phyloP scores from a whole-genome alignment of 768 basidiomycete species.

The Lyophyllum semitale region DNA sequence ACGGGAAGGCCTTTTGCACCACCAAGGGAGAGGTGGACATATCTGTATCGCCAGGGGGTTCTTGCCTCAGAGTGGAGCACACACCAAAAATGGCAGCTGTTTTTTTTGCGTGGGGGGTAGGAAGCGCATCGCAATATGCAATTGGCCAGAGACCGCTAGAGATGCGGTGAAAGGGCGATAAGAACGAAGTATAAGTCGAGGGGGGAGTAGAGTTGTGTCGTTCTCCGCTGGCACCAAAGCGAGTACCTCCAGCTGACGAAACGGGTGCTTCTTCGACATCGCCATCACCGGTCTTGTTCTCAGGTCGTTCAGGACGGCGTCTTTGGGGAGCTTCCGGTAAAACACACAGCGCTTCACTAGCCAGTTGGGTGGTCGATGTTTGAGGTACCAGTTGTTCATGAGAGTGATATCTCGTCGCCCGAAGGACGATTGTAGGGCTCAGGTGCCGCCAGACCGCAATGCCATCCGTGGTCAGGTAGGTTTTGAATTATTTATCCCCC shows the following conservation, averaged over 20 bases:
- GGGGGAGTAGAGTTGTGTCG: no score
- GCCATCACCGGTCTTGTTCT: constrained; percentile 89
- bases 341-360: constrained; percentile 98
- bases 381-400: constrained; percentile 98
- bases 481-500: constrained; percentile 75
- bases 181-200: no score
- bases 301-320: constrained; percentile 93
- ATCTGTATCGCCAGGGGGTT: no score
- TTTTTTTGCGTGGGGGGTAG: no score
- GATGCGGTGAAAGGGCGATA: no score
- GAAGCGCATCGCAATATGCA: no score
- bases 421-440: constrained; percentile 93
- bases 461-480: constrained; percentile 91
- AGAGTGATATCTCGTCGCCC: constrained; percentile 93
- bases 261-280: constrained; percentile 97
- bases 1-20: no score
- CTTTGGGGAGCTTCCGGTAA: constrained; percentile 97
- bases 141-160: no score
- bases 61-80: no score
- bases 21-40: no score
- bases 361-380: constrained; percentile 95
- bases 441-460: constrained; percentile 98
- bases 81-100: no score
- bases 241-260: constrained; percentile 89
- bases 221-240: no score